Evolutionary conservation across 2,329 filamentous ascomycete species (phyloP).

Genomic region (Apiospora malaysiana): DNA sequence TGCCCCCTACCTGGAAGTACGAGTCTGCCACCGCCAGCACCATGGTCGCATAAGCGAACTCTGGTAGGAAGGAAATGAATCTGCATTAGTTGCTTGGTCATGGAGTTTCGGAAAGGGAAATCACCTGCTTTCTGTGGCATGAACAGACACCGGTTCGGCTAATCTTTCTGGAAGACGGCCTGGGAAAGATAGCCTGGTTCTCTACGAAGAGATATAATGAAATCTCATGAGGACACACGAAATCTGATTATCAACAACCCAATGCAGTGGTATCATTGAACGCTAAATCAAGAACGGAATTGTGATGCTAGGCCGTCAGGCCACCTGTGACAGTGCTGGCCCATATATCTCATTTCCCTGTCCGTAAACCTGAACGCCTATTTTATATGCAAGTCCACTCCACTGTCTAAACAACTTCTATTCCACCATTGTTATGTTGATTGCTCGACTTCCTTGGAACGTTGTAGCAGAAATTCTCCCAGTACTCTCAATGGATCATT

Average conservation of each 20-base stretch:
- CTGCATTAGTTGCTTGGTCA: slow-evolving; percentile 37
- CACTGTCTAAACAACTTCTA: slow-evolving; percentile 26
- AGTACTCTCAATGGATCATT: slow-evolving; percentile 71
- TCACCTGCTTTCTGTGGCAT: slow-evolving; percentile 36
- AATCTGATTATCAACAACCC: slow-evolving; percentile 18
- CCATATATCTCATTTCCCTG: background rate
- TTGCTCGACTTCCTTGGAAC: slow-evolving; percentile 67
- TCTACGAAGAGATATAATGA: slow-evolving; percentile 27
- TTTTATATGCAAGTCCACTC: background rate
- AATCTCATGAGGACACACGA: slow-evolving; percentile 20
- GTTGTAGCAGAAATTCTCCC: slow-evolving; percentile 73
- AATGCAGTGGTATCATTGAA: slow-evolving; percentile 21
- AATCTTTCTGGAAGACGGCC: slow-evolving; percentile 22
- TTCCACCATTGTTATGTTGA: slow-evolving; percentile 25
- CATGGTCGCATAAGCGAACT: slow-evolving; percentile 78
- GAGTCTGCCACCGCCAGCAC: slow-evolving; percentile 96
- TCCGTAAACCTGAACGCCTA: slow-evolving; percentile 20
- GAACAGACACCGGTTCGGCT: slow-evolving; percentile 10
- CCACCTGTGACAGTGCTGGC: background rate
- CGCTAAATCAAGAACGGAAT: background rate
- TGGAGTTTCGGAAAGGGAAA: slow-evolving; percentile 41
- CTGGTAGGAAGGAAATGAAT: slow-evolving; percentile 28
- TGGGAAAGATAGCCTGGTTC: slow-evolving; percentile 23
- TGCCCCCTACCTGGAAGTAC: slow-evolving; percentile 97
- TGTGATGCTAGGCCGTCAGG: background rate